These are phyloP conservation scores for Zalaria sp. DNA, from an alignment of 2,329 filamentous ascomycete species.

Conservation along the genomic window DNA sequence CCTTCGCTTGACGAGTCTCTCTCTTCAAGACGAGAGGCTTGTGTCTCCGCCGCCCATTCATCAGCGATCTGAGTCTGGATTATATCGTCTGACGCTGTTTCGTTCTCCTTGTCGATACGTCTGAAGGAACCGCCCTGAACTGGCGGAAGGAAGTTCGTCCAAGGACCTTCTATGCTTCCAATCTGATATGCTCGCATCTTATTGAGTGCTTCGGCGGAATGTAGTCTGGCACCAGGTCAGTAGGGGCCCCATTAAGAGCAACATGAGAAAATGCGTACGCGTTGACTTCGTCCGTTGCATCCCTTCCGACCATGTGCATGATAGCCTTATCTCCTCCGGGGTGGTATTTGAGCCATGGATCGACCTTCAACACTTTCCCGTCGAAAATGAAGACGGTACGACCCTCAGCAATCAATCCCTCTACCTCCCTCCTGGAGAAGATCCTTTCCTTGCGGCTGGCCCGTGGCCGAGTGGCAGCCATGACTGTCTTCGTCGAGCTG, in stretches of 20 bases:
- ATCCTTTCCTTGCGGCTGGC: conserved; percentile 4
- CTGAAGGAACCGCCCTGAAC: conserved; percentile 77
- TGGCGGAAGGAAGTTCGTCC: conserved; percentile 76
- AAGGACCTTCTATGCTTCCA: conserved; percentile 62
- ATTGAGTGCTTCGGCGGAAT: conserved; percentile 61
- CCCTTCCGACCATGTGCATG: conserved; percentile 61
- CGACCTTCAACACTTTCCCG: conserved; percentile 68
- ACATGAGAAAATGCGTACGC: conserved; percentile 38
- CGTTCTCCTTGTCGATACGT: conserved; percentile 25
- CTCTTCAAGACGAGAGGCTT: conserved; percentile 7
- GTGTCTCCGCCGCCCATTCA: conserved; percentile 16
- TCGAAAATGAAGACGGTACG: conserved; percentile 69
- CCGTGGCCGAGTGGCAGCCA: no score
- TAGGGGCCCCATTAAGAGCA: background rate
- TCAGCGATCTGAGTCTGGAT: background rate
- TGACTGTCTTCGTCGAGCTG: no score
- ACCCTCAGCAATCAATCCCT: conserved; percentile 72
- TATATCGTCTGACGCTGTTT: background rate
- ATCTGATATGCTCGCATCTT: conserved; percentile 72
- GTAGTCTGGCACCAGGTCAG: conserved; percentile 30
- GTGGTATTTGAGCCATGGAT: conserved; percentile 79
- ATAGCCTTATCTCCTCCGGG: conserved; percentile 88
- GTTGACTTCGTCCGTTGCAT: conserved; percentile 81
- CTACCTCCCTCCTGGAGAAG: conserved; percentile 34
- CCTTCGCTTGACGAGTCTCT: conserved; percentile 34